These are phyloP conservation scores for Fraxinus pennsylvanica DNA, from an alignment of 257 asterid species.

Conservation along the genomic window DNA sequence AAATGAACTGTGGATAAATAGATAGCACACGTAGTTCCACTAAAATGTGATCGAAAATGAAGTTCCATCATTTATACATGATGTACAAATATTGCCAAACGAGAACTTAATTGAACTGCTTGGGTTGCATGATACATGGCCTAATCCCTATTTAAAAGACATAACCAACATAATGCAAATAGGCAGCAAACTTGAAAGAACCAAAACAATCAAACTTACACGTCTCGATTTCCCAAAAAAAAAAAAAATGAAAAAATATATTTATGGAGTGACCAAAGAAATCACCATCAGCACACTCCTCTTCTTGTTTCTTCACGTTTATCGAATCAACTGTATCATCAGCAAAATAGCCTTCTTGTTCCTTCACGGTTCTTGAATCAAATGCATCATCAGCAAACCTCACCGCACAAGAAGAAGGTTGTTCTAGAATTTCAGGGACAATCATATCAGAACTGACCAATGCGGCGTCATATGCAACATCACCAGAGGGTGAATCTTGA, in stretches of 20 bases:
- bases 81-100: too few species aligned
- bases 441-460: background rate
- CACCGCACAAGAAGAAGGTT: background rate
- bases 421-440: background rate
- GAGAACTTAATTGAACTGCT: too few species aligned
- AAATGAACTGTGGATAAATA: too few species aligned
- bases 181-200: background rate
- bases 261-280: background rate
- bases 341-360: background rate
- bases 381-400: background rate
- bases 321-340: background rate
- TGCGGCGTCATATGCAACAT: background rate
- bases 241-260: background rate
- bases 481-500: slow-evolving; percentile 4
- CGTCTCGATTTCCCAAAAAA: background rate
- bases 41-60: too few species aligned
- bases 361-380: background rate
- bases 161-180: slow-evolving; percentile 2
- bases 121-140: background rate
- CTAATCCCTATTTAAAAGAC: slow-evolving; percentile 5
- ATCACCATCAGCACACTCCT: too few species aligned
- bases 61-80: too few species aligned
- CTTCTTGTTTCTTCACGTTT: background rate
- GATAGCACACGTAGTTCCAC: too few species aligned
- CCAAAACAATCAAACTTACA: background rate